Evolutionary conservation across 2,329 filamentous ascomycete species (phyloP), one percentile per base, ranked within the genome.

Genomic region (Elsinoe arachidis): DNA sequence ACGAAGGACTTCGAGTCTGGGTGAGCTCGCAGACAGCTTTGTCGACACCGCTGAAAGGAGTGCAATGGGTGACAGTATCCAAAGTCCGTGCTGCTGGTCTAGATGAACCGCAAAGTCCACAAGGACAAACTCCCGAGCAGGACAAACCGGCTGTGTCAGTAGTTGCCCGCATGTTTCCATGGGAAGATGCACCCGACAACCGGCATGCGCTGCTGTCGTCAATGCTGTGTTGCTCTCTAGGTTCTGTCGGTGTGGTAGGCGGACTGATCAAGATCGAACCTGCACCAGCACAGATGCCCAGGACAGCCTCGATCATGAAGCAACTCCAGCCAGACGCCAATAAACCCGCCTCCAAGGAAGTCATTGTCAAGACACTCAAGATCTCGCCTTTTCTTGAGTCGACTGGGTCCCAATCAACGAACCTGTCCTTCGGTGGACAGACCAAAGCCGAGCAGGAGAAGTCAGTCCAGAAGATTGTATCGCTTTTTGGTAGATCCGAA

Each of bases 251-350:
- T 1, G 80, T 95, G 54, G 87, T 95, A 9, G 93, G 93, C 11
- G 89, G 90, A 0, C 82, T 97, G 41, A 81, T 96, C 57, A 90
- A 92, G 60, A 79, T 99, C 30, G 90, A 97, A 68, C 85, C 88
- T 9, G 91, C 92, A 1, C 83, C 88, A 12, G 75, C 80, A 39
- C 87, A 86, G 55, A 74, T 90, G n/a, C 77, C 84, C 5, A 82
- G 83, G 59, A 83, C 81, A 39, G 78, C 82, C 0, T 72, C 74
- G 1, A 73, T 74, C 37, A 59, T 70, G 37, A 76, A 74, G 59
- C 61, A 64, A 65, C 73, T 61, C 49, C 39, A 58, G 11, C 38
- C 54, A 37, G 54, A 56, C 30, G 34, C 54, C 19, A 46, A 35
- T 14, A 65, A 0, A 56, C 17, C 21, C 7, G 52, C 56, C 10